Base-by-base conservation (phyloP, 176 grass and related monocot genomes). In the Puya raimondii region DNA sequence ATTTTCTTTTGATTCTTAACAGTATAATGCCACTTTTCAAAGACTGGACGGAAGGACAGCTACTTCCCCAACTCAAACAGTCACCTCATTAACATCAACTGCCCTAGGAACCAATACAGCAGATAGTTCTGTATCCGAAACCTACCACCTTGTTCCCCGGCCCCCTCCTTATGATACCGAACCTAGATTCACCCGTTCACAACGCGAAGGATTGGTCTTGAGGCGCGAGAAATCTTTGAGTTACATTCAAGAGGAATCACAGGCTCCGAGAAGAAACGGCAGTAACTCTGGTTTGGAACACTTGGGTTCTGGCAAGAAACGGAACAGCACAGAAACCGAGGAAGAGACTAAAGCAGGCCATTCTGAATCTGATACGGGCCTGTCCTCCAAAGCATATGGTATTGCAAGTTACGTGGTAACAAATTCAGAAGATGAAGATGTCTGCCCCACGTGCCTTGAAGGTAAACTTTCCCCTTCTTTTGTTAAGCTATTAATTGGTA, bases 401-500 rank as follows among this genome's bases (percentile, higher is more conserved):
- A 42, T 42, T 42, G 72, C 53, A 75, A 77, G 71, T 80, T 88
- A 74, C 72, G 69, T 79, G 7, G 72, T 65, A 52, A 72, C 79
- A 10, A 76, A 74, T 81, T 91, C 84, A 69, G 91, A 96, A 64
- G 88, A 91, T 65, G 91, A 96, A 78, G 91, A 96, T 75, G 82
- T 91, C 48, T 96, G 91, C 72, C 91, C 91, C 72, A 96, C 91
- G 73, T 96, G 91, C 63, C 79, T 96, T 21, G 91, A 96, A 86
- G 88, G 91, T 96, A 83, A 61, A 42, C 7, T 61, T 18, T 61
- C 14, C 2, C 10, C 56, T 22, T 9, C 21, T 61, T 61, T 20
- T 61, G 3, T 22, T 20, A 10, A 61, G 56, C 21, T 18, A 57
- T 16, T 16, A 17, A 17, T 16, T 16, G n/a, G 4, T 56, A 2